These are phyloP conservation scores for Groenewaldozyma tartarivorans DNA, from an alignment of 805 yeast species.

Conservation along the genomic window DNA sequence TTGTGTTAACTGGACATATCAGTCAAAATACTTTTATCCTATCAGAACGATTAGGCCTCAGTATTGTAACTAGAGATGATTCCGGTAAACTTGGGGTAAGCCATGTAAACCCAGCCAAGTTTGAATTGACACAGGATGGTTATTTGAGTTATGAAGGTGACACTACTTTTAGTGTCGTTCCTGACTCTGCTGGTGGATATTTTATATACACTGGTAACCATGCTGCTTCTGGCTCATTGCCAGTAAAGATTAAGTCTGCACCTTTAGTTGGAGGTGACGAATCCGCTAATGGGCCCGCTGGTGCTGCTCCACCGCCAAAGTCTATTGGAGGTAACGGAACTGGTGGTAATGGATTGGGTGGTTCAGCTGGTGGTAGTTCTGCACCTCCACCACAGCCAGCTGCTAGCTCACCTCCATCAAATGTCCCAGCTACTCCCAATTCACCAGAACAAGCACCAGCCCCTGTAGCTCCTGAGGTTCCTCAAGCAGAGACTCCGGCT, in stretches of 20 bases:
- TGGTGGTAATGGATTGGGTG: not conserved
- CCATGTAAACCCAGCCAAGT: not conserved
- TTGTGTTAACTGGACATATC: slow-evolving; percentile 3
- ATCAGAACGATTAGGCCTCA: not conserved
- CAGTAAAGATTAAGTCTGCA: slow-evolving; percentile 5
- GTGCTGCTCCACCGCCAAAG: too few relatives aligned
- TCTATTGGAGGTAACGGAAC: too few relatives aligned
- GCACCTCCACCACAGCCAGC: too few relatives aligned
- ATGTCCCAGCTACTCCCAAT: not conserved
- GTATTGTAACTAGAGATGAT: not conserved
- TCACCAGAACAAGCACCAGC: not conserved
- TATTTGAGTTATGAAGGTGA: slow-evolving; percentile 7
- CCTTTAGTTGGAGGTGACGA: not conserved
- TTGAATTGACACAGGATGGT: slow-evolving; percentile 2
- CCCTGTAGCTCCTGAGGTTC: not conserved
- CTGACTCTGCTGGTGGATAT: slow-evolving; percentile 11
- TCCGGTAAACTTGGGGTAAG: slow-evolving; percentile 3
- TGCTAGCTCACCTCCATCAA: too few relatives aligned
- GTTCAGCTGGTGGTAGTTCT: not conserved
- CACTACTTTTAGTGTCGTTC: slow-evolving; percentile 9
- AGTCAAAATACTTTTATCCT: not conserved
- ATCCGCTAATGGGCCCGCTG: not conserved
- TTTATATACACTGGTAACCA: slow-evolving; percentile 7
- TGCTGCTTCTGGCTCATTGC: slow-evolving; percentile 4
- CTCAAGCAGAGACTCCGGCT: not conserved